These are phyloP conservation scores for Hymenoscyphus fraxineus DNA, from an alignment of 2,329 filamentous ascomycete species.

Conservation along the genomic window DNA sequence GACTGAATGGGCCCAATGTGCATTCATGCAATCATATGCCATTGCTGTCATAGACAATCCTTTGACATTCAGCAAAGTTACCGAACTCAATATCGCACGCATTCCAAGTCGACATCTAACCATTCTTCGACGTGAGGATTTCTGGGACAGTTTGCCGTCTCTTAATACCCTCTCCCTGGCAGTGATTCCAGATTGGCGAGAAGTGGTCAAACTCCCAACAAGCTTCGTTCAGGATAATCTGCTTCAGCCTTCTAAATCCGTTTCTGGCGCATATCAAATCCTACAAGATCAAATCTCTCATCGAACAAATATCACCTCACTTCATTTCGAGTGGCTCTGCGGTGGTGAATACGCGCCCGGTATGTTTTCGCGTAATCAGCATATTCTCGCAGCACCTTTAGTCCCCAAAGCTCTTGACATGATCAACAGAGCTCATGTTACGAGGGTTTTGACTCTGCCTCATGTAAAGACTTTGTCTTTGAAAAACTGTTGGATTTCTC, in stretches of 20 bases:
- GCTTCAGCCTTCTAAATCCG: conserved; percentile 49
- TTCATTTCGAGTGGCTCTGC: conserved; percentile 64
- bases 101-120: conserved; percentile 59
- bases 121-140: conserved; percentile 52
- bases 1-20: conserved; percentile 64
- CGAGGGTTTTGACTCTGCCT: conserved; percentile 48
- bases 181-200: conserved; percentile 64
- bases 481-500: conserved; percentile 66
- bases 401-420: conserved; percentile 36
- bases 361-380: conserved; percentile 56
- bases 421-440: conserved; percentile 27
- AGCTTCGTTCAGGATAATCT: conserved; percentile 46
- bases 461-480: conserved; percentile 57
- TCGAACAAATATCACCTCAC: conserved; percentile 48
- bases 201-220: conserved; percentile 49
- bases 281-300: conserved; percentile 48
- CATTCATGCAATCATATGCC: conserved; percentile 65
- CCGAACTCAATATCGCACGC: conserved; percentile 59
- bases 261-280: conserved; percentile 49
- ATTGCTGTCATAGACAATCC: conserved; percentile 61
- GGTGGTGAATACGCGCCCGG: conserved; percentile 65
- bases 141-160: conserved; percentile 57
- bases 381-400: conserved; percentile 59
- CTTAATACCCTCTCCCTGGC: conserved; percentile 54
- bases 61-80: conserved; percentile 49